Percentiles rank a stretch among this genome's conserved stretches.
Conservation (phyloP, 768 basidiomycete species). For the Tylopilus balloui region DNA sequence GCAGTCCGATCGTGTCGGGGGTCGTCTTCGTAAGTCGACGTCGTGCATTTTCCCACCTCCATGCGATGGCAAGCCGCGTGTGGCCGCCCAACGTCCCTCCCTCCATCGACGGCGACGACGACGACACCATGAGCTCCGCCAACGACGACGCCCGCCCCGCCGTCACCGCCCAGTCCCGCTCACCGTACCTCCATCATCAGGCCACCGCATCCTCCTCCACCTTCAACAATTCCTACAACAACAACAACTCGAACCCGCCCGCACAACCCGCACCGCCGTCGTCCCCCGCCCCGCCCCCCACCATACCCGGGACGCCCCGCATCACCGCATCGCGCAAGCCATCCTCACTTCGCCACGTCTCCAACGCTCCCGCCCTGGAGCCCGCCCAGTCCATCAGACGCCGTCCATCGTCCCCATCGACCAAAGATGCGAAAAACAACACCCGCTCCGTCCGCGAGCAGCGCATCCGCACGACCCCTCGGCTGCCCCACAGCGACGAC, state of each 20-base stretch:
- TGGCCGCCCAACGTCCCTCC: slow-evolving; percentile 14
- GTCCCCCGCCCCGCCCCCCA: slow-evolving; percentile 15
- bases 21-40: too few relatives aligned
- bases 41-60: slow-evolving; percentile 28
- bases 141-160: slow-evolving; percentile 14
- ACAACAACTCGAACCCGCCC: neutral
- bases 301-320: slow-evolving; percentile 26
- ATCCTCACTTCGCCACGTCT: slow-evolving; percentile 29
- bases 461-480: slow-evolving; percentile 47
- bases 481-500: slow-evolving; percentile 58
- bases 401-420: slow-evolving; percentile 26
- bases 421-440: slow-evolving; percentile 21
- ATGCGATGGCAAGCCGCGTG: slow-evolving; percentile 25
- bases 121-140: slow-evolving; percentile 25
- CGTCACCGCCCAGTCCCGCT: slow-evolving; percentile 22
- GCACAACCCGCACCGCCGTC: slow-evolving; percentile 1
- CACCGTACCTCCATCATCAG: slow-evolving; percentile 38
- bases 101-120: slow-evolving; percentile 16
- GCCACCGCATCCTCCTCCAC: slow-evolving; percentile 35
- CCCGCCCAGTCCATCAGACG: slow-evolving; percentile 24
- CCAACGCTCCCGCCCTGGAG: slow-evolving; percentile 28
- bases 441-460: slow-evolving; percentile 22
- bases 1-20: too few relatives aligned
- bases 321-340: slow-evolving; percentile 27
- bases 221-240: slow-evolving; percentile 24